A percentile compares a stretch with the other conserved stretches of the same genome.
These are phyloP conservation scores for Hypoxylon sp. DNA, from an alignment of 2,329 filamentous ascomycete genomes.

Conservation along the genomic window DNA sequence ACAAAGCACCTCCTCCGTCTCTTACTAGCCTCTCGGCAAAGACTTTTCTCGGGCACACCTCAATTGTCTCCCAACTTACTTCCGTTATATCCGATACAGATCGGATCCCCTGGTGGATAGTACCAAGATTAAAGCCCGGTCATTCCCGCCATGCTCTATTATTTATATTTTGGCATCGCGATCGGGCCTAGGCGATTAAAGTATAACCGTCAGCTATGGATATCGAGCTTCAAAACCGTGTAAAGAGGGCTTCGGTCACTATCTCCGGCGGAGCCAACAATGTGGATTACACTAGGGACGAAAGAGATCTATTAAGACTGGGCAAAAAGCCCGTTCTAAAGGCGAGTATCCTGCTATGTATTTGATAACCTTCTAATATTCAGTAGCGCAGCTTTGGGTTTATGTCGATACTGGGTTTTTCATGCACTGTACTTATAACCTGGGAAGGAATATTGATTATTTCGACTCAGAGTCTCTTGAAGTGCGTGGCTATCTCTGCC, in stretches of 20 bases:
- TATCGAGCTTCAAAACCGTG: background rate
- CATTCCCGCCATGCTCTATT: background rate
- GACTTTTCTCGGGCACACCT: background rate
- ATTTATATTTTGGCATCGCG: background rate
- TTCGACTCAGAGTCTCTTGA: constrained; percentile 14
- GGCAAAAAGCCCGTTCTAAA: constrained; percentile 31
- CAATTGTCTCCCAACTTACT: background rate
- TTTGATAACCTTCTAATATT: constrained; percentile 19
- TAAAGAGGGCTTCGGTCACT: background rate
- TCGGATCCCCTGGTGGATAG: background rate
- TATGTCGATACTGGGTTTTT: constrained; percentile 35
- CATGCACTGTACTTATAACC: constrained; percentile 31
- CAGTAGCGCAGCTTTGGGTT: constrained; percentile 36
- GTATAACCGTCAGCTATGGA: background rate
- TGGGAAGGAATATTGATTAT: constrained; percentile 37
- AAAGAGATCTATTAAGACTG: constrained; percentile 23
- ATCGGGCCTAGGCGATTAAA: background rate
- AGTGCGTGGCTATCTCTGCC: background rate
- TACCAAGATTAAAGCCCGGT: no score
- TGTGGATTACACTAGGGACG: constrained; percentile 29
- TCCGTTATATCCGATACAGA: background rate
- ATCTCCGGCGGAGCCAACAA: constrained; percentile 37
- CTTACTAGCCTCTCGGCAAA: background rate
- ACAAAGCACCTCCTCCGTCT: background rate
- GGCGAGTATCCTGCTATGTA: background rate